Evolutionary conservation across 164 flowering plant species (phyloP), one percentile per base, ranked within the genome.

Genomic region (Dillenia turbinata): DNA sequence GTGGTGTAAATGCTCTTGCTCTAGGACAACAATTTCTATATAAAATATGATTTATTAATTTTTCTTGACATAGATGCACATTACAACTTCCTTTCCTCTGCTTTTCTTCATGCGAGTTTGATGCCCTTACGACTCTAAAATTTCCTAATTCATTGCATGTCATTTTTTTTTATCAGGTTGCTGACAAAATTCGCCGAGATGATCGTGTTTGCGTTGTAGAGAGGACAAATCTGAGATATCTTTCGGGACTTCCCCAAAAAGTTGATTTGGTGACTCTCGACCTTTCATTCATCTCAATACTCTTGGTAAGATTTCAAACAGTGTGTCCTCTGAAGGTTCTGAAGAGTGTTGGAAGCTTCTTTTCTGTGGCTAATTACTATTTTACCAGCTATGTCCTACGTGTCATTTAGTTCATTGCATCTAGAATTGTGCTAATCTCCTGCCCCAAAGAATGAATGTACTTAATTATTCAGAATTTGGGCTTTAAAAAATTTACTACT

Each of bases 231-330:
- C 80, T 95, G 55, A 88, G 99, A 85, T 84, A 91, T 71, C 91
- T 95, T 52, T 10, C 96, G 57, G 85, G 64, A 56, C 97, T 95
- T 24, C 97, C 99, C 11, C 96, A 89, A 55, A 88, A 86, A 70
- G 99, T 95, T 71, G 92, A 95, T 77, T 71, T 95, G 78, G 99
- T 95, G 71, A 89, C 99, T 11, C 71, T 92, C 61, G 99, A 95
- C 74, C 96, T 95, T 58, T 91, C 99, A 12, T 95, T 95, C 76
- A 95, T 92, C 67, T 95, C 99, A 55, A 89, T 92, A 71, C 90
- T 94, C 52, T 49, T 80, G 84, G 99, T 91, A 87, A 76, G 83
- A 59, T 73, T 70, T 64, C 59, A n/a, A 16, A 16, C 44, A 53
- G 5, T 40, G 52, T 26, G 33, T 26, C 33, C 33, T 1, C 3